These are phyloP conservation scores for Amoebophrya sp. DNA, from an alignment of 169 alveolate genomes.

Conservation along the genomic window DNA sequence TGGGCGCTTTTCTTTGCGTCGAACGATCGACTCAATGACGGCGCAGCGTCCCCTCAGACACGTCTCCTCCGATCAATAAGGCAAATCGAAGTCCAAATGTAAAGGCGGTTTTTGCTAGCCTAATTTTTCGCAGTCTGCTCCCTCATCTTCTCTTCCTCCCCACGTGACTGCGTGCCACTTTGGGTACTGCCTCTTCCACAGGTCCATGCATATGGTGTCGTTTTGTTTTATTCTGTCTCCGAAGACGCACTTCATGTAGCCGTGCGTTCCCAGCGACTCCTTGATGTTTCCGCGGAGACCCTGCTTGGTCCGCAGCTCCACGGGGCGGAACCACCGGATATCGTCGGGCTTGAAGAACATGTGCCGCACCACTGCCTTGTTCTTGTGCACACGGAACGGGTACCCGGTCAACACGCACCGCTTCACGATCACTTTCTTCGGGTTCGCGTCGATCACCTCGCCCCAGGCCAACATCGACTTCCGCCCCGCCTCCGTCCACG, in stretches of 20 bases:
- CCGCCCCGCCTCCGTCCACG: not conserved
- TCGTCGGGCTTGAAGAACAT: conserved; percentile 95
- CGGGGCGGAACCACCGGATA: conserved; percentile 85
- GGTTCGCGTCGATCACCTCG: conserved; percentile 65
- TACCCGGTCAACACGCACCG: conserved; percentile 91
- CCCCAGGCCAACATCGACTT: conserved; percentile 54
- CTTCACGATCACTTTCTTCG: conserved; percentile 80
- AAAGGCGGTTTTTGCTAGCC: too few species aligned
- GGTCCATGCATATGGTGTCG: conserved; percentile 71
- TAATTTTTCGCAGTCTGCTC: not conserved
- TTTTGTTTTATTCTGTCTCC: conserved; percentile 77
- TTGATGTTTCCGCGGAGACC: conserved; percentile 90
- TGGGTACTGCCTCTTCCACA: conserved; percentile 36
- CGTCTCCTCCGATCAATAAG: too few species aligned
- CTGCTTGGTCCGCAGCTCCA: conserved; percentile 87
- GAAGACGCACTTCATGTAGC: conserved; percentile 93
- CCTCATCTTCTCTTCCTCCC: conserved; percentile 18
- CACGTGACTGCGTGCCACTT: conserved; percentile 40
- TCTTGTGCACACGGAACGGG: conserved; percentile 81
- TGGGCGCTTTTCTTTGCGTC: too few species aligned
- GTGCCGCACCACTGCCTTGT: conserved; percentile 84
- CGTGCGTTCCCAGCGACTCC: conserved; percentile 96
- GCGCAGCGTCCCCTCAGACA: too few species aligned
- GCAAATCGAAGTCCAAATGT: too few species aligned
- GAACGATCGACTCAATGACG: too few species aligned